phyloP scores from a whole-genome alignment of 1,284 basidiomycete genomes.

The Chalciporus sp. region DNA sequence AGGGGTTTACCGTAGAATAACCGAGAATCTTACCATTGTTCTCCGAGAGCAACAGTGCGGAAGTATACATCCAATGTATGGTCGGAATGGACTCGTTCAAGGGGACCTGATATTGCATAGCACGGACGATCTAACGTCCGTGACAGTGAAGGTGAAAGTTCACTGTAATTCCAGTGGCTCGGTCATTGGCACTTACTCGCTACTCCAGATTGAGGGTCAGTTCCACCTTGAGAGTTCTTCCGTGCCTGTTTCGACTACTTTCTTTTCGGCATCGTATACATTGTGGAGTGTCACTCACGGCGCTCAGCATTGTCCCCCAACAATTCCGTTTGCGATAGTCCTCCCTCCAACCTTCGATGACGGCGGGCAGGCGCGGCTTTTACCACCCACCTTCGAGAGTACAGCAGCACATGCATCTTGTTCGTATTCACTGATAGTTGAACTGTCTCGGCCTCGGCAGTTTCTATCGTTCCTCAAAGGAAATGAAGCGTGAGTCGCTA shows the following conservation, averaged over 20 bases:
- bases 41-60: constrained; percentile 27
- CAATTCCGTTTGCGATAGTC: constrained; percentile 23
- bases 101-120: constrained; percentile 26
- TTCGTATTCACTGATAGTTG: constrained; percentile 30
- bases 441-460: constrained; percentile 23
- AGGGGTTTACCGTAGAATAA: constrained; percentile 35
- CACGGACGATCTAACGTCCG: constrained; percentile 15
- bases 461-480: constrained; percentile 24
- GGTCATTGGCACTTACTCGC: constrained; percentile 1
- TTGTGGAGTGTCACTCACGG: constrained; percentile 22
- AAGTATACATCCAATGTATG: constrained; percentile 25
- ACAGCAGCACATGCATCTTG: constrained; percentile 13
- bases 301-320: constrained; percentile 20
- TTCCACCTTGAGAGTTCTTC: constrained; percentile 20
- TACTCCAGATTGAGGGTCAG: constrained; percentile 29
- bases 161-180: neutral
- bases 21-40: constrained; percentile 30
- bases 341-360: constrained; percentile 32
- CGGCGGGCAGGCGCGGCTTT: constrained; percentile 12
- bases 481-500: constrained; percentile 19
- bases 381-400: constrained; percentile 31
- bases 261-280: constrained; percentile 22
- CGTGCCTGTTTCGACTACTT: constrained; percentile 12
- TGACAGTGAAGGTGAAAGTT: constrained; percentile 28
- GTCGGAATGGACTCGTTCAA: constrained; percentile 22